Percentiles rank a stretch among this genome's conserved stretches.
Conservation (phyloP, 345 rosid species). For the Eucalyptus curtisii region DNA sequence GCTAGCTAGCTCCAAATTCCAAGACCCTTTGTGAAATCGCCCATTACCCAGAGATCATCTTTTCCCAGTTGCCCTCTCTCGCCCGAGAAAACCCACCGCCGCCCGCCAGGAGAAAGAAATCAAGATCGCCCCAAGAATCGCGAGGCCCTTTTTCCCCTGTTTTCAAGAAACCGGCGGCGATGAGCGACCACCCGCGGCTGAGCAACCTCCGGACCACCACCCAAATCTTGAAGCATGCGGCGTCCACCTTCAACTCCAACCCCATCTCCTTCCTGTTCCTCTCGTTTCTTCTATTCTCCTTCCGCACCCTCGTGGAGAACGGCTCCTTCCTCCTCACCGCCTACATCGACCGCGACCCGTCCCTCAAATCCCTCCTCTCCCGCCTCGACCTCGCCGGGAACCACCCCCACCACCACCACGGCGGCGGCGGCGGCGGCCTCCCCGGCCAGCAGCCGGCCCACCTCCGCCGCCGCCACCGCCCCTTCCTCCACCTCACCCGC, state of each 20-base stretch:
- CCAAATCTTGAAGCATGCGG: conserved; percentile 39
- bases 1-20: background rate
- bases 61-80: background rate
- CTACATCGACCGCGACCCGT: conserved; percentile 80
- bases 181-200: conserved; percentile 64
- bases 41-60: background rate
- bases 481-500: conserved; percentile 77
- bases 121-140: background rate
- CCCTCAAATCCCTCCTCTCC: conserved; percentile 73
- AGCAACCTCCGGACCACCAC: conserved; percentile 54
- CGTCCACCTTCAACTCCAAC: conserved; percentile 31
- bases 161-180: conserved; percentile 4
- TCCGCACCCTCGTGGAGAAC: conserved; percentile 58
- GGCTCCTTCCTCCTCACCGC: conserved; percentile 53
- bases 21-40: background rate
- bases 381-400: conserved; percentile 48
- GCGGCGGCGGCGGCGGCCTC: background rate
- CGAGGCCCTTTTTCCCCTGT: background rate
- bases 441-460: background rate
- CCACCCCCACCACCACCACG: conserved; percentile 6
- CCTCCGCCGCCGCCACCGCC: conserved; percentile 41
- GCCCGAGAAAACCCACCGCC: background rate
- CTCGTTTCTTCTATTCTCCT: conserved; percentile 35
- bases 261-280: conserved; percentile 71
- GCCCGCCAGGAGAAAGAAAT: background rate